A percentile compares a stretch with the other conserved stretches of the same genome.
Conservation (phyloP, 345 rosid genomes). For the Melaleuca quinquenervia region DNA sequence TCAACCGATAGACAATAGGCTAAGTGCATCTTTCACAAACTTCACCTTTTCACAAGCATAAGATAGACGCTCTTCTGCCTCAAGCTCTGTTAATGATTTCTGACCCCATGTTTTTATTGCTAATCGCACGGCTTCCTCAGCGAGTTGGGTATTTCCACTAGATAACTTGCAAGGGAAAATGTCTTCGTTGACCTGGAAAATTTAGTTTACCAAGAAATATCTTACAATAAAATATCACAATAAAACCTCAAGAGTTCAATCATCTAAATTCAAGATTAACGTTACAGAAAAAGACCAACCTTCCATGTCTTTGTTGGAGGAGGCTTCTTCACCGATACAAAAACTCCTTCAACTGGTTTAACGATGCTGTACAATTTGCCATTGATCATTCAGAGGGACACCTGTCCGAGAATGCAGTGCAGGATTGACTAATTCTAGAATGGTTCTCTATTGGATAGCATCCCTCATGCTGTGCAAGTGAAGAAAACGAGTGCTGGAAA, state of each 20-base stretch:
- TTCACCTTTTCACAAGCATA: constrained; percentile 94
- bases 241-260: not conserved
- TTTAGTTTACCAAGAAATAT: not conserved
- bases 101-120: constrained; percentile 85
- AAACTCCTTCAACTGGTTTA: constrained; percentile 63
- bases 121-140: constrained; percentile 77
- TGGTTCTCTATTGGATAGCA: not conserved
- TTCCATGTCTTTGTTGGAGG: constrained; percentile 87
- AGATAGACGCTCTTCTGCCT: constrained; percentile 90
- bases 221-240: not conserved
- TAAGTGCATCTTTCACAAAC: not conserved
- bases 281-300: constrained; percentile 27
- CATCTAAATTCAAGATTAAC: not conserved
- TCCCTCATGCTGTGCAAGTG: not conserved
- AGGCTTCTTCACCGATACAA: constrained; percentile 78
- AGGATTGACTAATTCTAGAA: not conserved
- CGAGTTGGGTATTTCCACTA: constrained; percentile 46
- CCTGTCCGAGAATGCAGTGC: not conserved
- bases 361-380: constrained; percentile 45
- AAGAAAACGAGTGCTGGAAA: not conserved
- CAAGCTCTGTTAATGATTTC: constrained; percentile 77
- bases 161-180: constrained; percentile 82
- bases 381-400: not conserved
- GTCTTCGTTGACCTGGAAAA: constrained; percentile 66
- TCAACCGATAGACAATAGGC: not conserved